Conservation (phyloP, 129 eudicot genomes). For the Erigeron canadensis region DNA sequence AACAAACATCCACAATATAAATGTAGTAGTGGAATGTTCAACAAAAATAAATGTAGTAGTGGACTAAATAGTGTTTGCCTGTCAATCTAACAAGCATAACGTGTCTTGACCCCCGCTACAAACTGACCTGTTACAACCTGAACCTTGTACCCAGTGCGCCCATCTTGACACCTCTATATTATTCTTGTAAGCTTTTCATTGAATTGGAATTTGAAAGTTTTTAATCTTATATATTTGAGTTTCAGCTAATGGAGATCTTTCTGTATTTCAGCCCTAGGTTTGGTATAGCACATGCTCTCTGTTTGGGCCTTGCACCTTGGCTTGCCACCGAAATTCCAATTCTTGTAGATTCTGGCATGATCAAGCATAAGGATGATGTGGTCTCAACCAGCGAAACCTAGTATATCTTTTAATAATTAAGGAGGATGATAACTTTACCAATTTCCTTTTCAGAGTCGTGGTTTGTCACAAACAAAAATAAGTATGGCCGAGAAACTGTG, state of each 20-base stretch:
- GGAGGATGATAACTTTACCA: not conserved
- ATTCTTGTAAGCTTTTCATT: not conserved
- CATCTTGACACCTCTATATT: too few species aligned
- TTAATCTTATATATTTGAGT: conserved; percentile 4
- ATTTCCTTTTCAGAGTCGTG: conserved; percentile 13
- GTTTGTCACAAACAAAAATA: conserved; percentile 23
- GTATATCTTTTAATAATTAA: conserved; percentile 2
- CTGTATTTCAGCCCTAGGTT: conserved; percentile 74
- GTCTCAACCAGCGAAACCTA: conserved; percentile 66
- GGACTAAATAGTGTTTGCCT: too few species aligned
- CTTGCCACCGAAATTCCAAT: conserved; percentile 96
- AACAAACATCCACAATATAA: too few species aligned
- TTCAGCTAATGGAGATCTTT: not conserved
- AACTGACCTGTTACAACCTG: too few species aligned
- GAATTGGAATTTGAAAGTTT: not conserved
- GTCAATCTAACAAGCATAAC: too few species aligned
- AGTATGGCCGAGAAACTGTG: conserved; percentile 18
- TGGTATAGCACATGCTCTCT: conserved; percentile 97
- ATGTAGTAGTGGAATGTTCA: too few species aligned
- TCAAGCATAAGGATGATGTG: conserved; percentile 89
- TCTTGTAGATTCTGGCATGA: conserved; percentile 96
- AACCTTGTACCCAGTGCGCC: too few species aligned
- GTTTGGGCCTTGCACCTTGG: conserved; percentile 99
- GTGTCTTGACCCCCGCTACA: too few species aligned
- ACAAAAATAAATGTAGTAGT: too few species aligned